Evolutionary conservation across 805 yeast genomes (phyloP).

Genomic region (Suhomyces sp.): DNA sequence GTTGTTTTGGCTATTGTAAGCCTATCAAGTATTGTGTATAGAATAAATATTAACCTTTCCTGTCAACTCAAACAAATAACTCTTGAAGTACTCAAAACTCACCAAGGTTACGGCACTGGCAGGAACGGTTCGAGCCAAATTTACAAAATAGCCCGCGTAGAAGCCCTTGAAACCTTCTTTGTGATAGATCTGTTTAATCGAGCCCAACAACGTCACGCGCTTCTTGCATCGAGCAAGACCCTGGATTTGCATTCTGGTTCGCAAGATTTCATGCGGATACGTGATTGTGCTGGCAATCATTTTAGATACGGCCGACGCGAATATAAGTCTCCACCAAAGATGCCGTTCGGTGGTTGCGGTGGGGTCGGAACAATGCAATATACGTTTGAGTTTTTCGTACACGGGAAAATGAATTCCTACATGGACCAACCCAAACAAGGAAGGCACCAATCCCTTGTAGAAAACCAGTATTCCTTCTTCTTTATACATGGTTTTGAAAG

Average conservation of each 20-base stretch:
- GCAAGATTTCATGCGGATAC: slow-evolving; percentile 91
- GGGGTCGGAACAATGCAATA: slow-evolving; percentile 27
- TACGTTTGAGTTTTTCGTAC: slow-evolving; percentile 74
- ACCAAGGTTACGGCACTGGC: slow-evolving; percentile 94
- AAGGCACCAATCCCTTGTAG: slow-evolving; percentile 87
- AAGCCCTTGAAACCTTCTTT: slow-evolving; percentile 80
- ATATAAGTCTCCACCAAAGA: slow-evolving; percentile 30
- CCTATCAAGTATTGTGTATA: not conserved
- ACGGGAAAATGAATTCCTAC: slow-evolving; percentile 96
- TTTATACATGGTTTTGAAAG: slow-evolving; percentile 71
- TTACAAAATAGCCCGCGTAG: slow-evolving; percentile 85
- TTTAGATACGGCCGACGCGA: slow-evolving; percentile 77
- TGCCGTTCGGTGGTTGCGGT: slow-evolving; percentile 1
- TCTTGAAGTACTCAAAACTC: slow-evolving; percentile 79
- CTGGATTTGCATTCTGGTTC: slow-evolving; percentile 85
- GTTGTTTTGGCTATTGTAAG: not conserved
- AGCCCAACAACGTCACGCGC: slow-evolving; percentile 20
- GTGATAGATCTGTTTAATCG: slow-evolving; percentile 42
- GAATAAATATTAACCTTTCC: slow-evolving; percentile 14
- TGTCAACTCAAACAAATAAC: slow-evolving; percentile 42
- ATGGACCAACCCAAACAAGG: slow-evolving; percentile 84
- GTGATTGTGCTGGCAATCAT: slow-evolving; percentile 86
- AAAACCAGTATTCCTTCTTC: slow-evolving; percentile 80
- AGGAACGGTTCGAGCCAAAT: slow-evolving; percentile 87
- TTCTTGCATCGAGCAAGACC: slow-evolving; percentile 8